phyloP scores from a whole-genome alignment of 805 yeast species.

The Torulaspora microellipsoides region DNA sequence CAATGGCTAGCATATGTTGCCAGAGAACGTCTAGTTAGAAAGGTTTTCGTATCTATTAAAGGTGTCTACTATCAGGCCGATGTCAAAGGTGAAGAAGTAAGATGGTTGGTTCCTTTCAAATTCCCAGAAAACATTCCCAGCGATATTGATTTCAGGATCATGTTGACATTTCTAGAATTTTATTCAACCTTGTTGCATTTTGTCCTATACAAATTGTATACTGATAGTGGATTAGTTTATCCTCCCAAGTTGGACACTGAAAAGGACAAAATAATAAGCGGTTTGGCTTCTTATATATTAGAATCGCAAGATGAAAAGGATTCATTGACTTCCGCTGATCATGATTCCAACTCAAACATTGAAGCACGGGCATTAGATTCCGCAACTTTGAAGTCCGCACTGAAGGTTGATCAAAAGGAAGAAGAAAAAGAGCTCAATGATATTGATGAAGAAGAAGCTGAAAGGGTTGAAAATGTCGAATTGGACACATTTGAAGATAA shows the following conservation, averaged over 20 bases:
- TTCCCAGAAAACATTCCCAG: slow-evolving; percentile 93
- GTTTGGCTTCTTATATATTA: slow-evolving; percentile 76
- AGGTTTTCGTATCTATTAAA: slow-evolving; percentile 92
- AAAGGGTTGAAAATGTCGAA: slow-evolving; percentile 42
- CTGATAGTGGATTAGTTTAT: slow-evolving; percentile 78
- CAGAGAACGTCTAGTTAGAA: slow-evolving; percentile 71
- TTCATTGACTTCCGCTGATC: slow-evolving; percentile 38
- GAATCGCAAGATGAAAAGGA: slow-evolving; percentile 41
- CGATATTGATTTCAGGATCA: slow-evolving; percentile 92
- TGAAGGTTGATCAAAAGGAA: slow-evolving; percentile 39
- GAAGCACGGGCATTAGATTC: slow-evolving; percentile 35
- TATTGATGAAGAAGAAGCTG: slow-evolving; percentile 33
- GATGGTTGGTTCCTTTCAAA: slow-evolving; percentile 96
- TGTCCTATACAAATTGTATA: slow-evolving; percentile 77
- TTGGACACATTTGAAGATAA: slow-evolving; percentile 71
- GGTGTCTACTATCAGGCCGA: slow-evolving; percentile 94
- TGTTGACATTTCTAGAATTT: slow-evolving; percentile 94
- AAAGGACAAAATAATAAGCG: slow-evolving; percentile 83
- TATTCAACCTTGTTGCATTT: slow-evolving; percentile 90
- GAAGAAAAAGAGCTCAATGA: slow-evolving; percentile 36
- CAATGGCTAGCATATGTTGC: slow-evolving; percentile 96
- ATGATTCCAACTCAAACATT: slow-evolving; percentile 16
- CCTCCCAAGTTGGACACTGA: slow-evolving; percentile 80
- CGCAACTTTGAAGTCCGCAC: slow-evolving; percentile 52
- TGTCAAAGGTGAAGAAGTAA: slow-evolving; percentile 84